phyloP scores from a whole-genome alignment of 441 rosid species.

The Populus hybrid region DNA sequence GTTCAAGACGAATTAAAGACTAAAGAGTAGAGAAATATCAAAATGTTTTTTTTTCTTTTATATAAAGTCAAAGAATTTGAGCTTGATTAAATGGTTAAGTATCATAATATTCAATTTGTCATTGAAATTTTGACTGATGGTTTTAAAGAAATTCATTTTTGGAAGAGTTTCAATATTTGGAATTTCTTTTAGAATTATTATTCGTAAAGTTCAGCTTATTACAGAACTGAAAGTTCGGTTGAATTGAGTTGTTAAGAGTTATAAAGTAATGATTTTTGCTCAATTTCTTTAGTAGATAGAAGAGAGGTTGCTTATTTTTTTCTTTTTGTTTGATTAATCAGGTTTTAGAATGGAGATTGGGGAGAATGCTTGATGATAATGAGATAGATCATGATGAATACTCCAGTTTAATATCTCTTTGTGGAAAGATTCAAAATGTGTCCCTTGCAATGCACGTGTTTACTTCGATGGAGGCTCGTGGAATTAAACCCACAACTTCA shows the following conservation, averaged over 20 bases:
- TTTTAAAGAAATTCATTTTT: too few relatives aligned
- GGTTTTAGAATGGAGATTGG: conserved; percentile 45
- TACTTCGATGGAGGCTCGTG: conserved; percentile 34
- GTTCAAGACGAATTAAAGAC: not conserved
- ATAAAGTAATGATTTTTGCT: not conserved
- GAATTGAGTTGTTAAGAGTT: not conserved
- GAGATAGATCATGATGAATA: conserved; percentile 19
- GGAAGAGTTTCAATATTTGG: not conserved
- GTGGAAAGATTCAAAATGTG: conserved; percentile 28
- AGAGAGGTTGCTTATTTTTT: not conserved
- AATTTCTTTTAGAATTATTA: not conserved
- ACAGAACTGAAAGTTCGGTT: not conserved
- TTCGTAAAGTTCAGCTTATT: not conserved
- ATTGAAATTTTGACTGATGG: not conserved
- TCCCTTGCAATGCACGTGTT: conserved; percentile 34
- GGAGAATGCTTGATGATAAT: conserved; percentile 27
- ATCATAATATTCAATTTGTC: not conserved
- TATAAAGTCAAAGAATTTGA: too few relatives aligned
- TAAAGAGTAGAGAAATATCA: not conserved
- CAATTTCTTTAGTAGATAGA: not conserved
- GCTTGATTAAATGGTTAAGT: not conserved
- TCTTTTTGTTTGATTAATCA: conserved; percentile 16
- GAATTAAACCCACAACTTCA: conserved; percentile 27
- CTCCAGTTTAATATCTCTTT: conserved; percentile 32
- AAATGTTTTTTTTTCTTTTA: not conserved